A percentile compares a stretch with the other conserved stretches of the same genome.
Conservation (phyloP, 345 rosid species). For the Ailanthus altissimus region DNA sequence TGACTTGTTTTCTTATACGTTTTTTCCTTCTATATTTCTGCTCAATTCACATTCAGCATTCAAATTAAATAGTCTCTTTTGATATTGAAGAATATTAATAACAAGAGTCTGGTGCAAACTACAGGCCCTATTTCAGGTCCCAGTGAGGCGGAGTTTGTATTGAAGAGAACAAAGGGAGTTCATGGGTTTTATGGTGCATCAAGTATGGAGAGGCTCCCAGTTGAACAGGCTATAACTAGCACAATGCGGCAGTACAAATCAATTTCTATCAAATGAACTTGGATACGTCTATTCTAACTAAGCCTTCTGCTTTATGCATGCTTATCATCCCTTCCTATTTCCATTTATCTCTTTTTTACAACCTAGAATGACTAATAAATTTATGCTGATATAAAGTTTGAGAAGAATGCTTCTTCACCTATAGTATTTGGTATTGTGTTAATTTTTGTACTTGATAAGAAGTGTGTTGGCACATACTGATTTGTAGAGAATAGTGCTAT, state of each 20-base stretch:
- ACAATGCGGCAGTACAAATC: conserved; percentile 74
- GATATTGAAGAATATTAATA: background rate
- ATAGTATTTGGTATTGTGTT: background rate
- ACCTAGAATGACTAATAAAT: background rate
- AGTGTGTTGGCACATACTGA: background rate
- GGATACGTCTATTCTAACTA: background rate
- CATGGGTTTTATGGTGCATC: conserved; percentile 98
- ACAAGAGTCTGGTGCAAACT: conserved; percentile 15
- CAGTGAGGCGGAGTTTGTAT: conserved; percentile 67
- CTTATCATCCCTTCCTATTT: background rate
- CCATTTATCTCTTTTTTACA: background rate
- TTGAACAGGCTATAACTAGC: conserved; percentile 77
- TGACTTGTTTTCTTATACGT: background rate
- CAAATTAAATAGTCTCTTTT: background rate
- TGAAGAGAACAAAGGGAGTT: conserved; percentile 73
- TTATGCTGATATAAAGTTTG: background rate
- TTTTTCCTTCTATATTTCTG: background rate
- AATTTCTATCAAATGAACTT: conserved; percentile 57
- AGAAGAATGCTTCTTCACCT: background rate
- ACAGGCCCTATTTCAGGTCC: conserved; percentile 88
- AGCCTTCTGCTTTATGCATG: background rate
- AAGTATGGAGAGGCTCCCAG: conserved; percentile 95
- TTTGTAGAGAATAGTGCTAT: background rate
- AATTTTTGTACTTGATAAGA: background rate
- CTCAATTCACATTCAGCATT: background rate